Evolutionary conservation across 2,329 filamentous ascomycete species (phyloP).

Genomic region (Colletotrichum sp.): DNA sequence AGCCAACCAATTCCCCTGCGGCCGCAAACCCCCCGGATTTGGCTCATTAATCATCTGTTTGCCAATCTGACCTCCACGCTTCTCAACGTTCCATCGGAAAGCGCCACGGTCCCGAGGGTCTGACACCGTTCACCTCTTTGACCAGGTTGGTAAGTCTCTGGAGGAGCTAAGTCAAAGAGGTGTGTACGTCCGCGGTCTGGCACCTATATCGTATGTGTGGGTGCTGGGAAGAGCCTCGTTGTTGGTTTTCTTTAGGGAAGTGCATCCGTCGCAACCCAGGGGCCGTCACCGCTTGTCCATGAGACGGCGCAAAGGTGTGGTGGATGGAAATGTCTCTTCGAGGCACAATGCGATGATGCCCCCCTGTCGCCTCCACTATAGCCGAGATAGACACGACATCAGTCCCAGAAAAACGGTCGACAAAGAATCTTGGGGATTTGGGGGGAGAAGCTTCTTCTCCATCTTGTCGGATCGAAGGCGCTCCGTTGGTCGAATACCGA

Average conservation of each 20-base stretch:
- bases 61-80: constrained; percentile 10
- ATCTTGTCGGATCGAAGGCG: neutral
- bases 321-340: neutral
- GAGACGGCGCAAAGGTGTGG: neutral
- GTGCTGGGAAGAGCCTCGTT: neutral
- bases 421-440: neutral
- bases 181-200: neutral
- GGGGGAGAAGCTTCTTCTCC: neutral
- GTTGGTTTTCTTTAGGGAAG: neutral
- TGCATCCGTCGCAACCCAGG: neutral
- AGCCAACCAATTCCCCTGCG: constrained; percentile 9
- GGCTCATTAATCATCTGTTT: neutral
- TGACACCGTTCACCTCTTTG: constrained; percentile 2
- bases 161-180: neutral
- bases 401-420: neutral
- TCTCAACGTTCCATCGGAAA: constrained; percentile 11
- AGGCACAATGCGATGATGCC: neutral
- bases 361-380: neutral
- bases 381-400: neutral
- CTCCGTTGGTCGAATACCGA: neutral
- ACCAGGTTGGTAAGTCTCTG: neutral
- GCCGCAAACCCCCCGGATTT: neutral
- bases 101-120: constrained; percentile 14
- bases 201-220: neutral
- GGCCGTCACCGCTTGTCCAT: constrained; percentile 2